Base-by-base conservation (phyloP, 2,329 filamentous ascomycete genomes). In the Aspergillus sp. region DNA sequence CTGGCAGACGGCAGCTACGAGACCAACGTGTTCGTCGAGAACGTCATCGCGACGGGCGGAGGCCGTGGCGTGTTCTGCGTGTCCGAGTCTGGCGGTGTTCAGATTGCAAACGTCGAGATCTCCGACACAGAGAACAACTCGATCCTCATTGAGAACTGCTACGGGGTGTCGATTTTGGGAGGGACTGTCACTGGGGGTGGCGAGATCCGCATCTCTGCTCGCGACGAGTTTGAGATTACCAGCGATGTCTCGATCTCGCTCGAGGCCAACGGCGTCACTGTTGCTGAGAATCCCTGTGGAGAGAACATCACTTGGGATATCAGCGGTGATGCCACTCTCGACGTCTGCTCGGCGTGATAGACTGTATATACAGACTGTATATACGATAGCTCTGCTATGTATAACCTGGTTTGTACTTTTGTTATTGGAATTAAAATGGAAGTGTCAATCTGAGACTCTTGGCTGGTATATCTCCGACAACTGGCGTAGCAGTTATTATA, bases 121-220 rank as follows among this genome's bases (percentile, higher is more conserved):
- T 33, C 46, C 1, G 55, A 60, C 22, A 60, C 54, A 4, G 58
- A 20, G 12, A 58, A 58, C 39, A 60, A 60, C 39, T 51, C 58
- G 12, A 60, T 60, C 27, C 47, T 60, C 5, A 60, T 60, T 34
- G 58, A 58, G 44, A 60, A 58, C 11, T 60, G 58, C 47, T 60
- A 60, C 30, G 56, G 56, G 2, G 58, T 60, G 4, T 45, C 46
- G 8, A 58, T 60, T 6, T 17, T 50, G 7, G 58, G 58, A 2
- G 58, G 58, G 0, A 60, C 51, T 1, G 58, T 58, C 1, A 30
- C 34, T 27, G 58, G 58, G 7, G 58, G 58, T 8, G 58, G 58
- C 7, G 55, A 60, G 19, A 51, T 58, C 5, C 33, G 58, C 1
- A 22, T 60, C 17, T 30, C 55, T 7, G 55, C 58, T 2, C 39